These are phyloP conservation scores for Canna indica DNA, from an alignment of 176 grass and related monocot species.

Conservation along the genomic window DNA sequence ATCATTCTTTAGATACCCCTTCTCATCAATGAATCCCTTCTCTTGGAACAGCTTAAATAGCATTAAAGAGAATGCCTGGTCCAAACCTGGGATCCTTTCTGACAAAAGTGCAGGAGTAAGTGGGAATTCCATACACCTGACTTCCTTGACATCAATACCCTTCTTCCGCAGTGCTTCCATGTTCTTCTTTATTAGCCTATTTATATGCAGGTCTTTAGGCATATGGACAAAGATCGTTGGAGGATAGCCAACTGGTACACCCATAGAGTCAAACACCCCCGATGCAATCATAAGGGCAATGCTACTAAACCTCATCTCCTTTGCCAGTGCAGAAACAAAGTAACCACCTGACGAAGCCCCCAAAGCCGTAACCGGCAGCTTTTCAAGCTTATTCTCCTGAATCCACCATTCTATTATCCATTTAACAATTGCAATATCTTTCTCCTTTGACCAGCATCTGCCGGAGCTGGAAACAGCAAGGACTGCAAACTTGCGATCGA, in stretches of 20 bases:
- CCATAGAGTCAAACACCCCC: slow-evolving; percentile 31
- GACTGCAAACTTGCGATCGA: slow-evolving; percentile 41
- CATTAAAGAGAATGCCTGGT: slow-evolving; percentile 24
- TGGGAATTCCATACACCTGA: slow-evolving; percentile 49
- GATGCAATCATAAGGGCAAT: slow-evolving; percentile 69
- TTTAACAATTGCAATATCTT: slow-evolving; percentile 31
- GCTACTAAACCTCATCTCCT: slow-evolving; percentile 36
- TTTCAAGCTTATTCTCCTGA: slow-evolving; percentile 25
- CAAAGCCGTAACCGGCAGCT: slow-evolving; percentile 29
- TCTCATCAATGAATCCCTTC: slow-evolving; percentile 47
- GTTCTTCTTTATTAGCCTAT: slow-evolving; percentile 36
- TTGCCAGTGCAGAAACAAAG: slow-evolving; percentile 50
- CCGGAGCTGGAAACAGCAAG: slow-evolving; percentile 42
- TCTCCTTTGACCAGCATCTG: slow-evolving; percentile 49
- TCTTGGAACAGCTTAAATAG: slow-evolving; percentile 34
- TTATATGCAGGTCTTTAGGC: slow-evolving; percentile 50
- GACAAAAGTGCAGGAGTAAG: slow-evolving; percentile 41
- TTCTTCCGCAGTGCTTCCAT: slow-evolving; percentile 36
- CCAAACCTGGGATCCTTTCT: slow-evolving; percentile 40
- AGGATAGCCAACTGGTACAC: slow-evolving; percentile 23
- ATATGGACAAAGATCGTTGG: slow-evolving; percentile 69
- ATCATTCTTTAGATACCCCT: slow-evolving; percentile 49
- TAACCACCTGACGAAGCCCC: slow-evolving; percentile 59
- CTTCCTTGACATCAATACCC: slow-evolving; percentile 44
- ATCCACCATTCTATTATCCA: slow-evolving; percentile 32